Percentiles rank a stretch among this genome's conserved stretches.
Conservation (phyloP, 768 basidiomycete species). For the Amanita fuliginea region DNA sequence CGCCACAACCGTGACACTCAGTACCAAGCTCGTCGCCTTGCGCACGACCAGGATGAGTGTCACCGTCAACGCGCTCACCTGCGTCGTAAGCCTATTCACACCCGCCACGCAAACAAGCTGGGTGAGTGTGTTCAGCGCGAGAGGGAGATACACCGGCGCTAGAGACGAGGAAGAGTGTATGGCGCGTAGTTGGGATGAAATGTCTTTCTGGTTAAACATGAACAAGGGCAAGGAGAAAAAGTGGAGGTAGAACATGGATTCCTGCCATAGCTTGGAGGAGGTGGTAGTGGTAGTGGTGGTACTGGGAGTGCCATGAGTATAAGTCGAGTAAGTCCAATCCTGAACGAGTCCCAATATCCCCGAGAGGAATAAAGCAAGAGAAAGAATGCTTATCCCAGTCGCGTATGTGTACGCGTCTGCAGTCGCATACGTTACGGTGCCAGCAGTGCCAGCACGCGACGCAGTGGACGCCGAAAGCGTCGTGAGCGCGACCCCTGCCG, state of each 20-base stretch:
- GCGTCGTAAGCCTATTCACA: conserved; percentile 75
- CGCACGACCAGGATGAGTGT: conserved; percentile 74
- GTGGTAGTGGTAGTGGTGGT: no score
- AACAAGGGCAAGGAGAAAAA: conserved; percentile 75
- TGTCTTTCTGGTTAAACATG: conserved; percentile 39
- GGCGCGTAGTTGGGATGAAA: conserved; percentile 17
- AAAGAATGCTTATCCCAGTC: conserved; percentile 64
- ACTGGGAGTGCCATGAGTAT: conserved; percentile 15
- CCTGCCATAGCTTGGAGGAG: conserved; percentile 52
- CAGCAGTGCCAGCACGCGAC: neutral
- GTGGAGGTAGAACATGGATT: conserved; percentile 89
- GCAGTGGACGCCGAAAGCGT: conserved; percentile 56
- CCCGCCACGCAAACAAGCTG: conserved; percentile 81
- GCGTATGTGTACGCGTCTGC: conserved; percentile 36
- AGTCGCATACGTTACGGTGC: neutral
- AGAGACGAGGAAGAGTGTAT: conserved; percentile 14
- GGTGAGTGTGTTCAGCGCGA: conserved; percentile 70
- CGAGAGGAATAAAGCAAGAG: conserved; percentile 67
- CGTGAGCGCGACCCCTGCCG: conserved; percentile 66
- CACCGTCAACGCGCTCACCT: conserved; percentile 64
- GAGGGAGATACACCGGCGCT: conserved; percentile 39
- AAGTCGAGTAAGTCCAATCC: conserved; percentile 62
- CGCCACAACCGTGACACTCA: conserved; percentile 46
- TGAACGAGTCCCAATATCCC: conserved; percentile 79
- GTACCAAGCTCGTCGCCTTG: conserved; percentile 66